These are phyloP conservation scores for Exophiala dermatitidis DNA, from an alignment of 2,329 filamentous ascomycete species.

Conservation along the genomic window DNA sequence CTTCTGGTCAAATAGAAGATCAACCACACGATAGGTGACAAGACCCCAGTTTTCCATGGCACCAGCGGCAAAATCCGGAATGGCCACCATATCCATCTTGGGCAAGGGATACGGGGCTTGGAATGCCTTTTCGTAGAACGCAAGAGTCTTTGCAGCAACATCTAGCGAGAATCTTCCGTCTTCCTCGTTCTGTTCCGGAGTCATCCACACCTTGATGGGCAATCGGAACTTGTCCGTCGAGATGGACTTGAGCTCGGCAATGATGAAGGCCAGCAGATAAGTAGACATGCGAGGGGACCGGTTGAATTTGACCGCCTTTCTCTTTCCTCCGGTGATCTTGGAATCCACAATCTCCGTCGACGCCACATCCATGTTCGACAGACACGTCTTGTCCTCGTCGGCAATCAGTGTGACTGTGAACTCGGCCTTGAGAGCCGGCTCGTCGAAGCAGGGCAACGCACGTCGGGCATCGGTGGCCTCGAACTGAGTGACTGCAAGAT, in stretches of 20 bases:
- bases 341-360: conserved; percentile 67
- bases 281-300: conserved; percentile 92
- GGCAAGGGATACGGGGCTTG: conserved; percentile 78
- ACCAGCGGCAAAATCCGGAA: conserved; percentile 90
- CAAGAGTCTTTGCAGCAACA: conserved; percentile 78
- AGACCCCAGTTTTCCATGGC: conserved; percentile 99
- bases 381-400: conserved; percentile 80
- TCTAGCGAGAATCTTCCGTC: conserved; percentile 86
- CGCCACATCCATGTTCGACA: conserved; percentile 95
- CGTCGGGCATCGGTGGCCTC: conserved; percentile 89
- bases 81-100: conserved; percentile 95
- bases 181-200: conserved; percentile 80
- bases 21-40: conserved; percentile 88
- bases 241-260: conserved; percentile 88
- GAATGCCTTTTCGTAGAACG: conserved; percentile 94
- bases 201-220: conserved; percentile 88
- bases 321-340: conserved; percentile 54
- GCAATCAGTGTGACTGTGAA: conserved; percentile 88
- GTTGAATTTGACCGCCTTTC: conserved; percentile 87
- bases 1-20: conserved; percentile 86
- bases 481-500: conserved; percentile 90
- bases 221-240: conserved; percentile 88
- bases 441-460: conserved; percentile 94
- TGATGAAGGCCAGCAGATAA: conserved; percentile 87
- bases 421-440: conserved; percentile 85